Evolutionary conservation across 495 filamentous ascomycete species (phyloP), one percentile per base, ranked within the genome.

Genomic region (Daldinia vernicosa): DNA sequence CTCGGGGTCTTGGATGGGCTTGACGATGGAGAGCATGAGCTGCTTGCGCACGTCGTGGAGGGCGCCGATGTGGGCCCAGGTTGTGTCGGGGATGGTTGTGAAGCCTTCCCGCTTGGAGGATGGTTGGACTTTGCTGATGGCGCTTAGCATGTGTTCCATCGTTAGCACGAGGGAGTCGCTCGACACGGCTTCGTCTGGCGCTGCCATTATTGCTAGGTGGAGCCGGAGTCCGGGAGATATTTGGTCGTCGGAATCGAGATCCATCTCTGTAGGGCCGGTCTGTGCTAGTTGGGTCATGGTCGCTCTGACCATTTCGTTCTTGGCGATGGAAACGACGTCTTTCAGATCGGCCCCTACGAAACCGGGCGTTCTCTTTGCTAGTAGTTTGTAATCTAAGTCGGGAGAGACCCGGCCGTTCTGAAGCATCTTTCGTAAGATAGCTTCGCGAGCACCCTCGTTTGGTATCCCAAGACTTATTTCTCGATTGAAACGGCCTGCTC

Each of bases 381-480:
- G 83, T n/a, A 84, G 81, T 57, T 84, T 84, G 72, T 94, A 93
- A 72, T 97, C 86, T 26, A 99, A 84, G 70, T 95, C 90, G 17
- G 87, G 86, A 8, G 87, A 84, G 26, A 97, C 74, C 2, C 83
- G 84, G 74, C 91, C 85, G 58, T 92, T 89, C 64, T 90, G 84
- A 1, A 92, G 91, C 55, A 97, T 84, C 0, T 93, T 90, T 26
- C 88, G 84, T 33, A 99, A 83, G 55, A 99, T 98, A 63, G 91
- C 88, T 76, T 96, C 92, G 69, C 95, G 85, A 17, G 92, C 91
- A 9, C 81, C 75, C 78, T 97, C 93, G 65, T 94, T 94, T 4
- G 95, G 95, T 52, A 98, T 95, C n/a, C 92, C 93, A 70, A 98
- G 90, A 72, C 94, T 95, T 77, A 98, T 97, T 77, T 98, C 95